Evolutionary conservation across 768 basidiomycete genomes (phyloP), one percentile per base, ranked within the genome.

Genomic region (Termitomyces sp.): DNA sequence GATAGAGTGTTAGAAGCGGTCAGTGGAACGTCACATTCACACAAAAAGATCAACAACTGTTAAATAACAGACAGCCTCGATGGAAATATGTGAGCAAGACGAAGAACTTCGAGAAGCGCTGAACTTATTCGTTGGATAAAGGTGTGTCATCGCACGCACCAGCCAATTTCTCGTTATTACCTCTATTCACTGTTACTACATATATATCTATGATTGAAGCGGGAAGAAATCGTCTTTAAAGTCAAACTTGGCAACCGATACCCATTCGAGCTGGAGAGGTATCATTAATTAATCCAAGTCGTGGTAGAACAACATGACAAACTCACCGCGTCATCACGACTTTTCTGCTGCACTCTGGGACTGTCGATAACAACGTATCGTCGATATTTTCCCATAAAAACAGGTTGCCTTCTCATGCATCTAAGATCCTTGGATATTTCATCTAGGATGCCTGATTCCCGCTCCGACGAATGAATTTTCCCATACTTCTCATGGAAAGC

Each of bases 321-420:
- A 79, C 84, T 55, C 65, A 88, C 87, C 58, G 80, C 84, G 57
- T 74, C 67, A 46, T 65, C 68, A 55, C 54, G 60, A 52, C 63
- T 55, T 41, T 64, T 58, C 31, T 59, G 57, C 12, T 55, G 59
- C 60, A 79, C 73, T 34, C 65, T 68, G 44, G 70, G 65, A 48
- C 73, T 72, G 63, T 67, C 76, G 37, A 92, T 70, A 1, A 88
- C 76, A 12, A 88, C 82, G 68, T 81, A 91, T 27, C 90, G 81
- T 27, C 90, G 80, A 64, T 85, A 84, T 31, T 74, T 64, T 47
- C 76, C 70, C 80, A 87, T 84, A 36, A 90, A 73, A 24, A 63
- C 69, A n/a, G 85, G 87, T 59, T 90, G 87, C 44, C 71, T 68
- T 62, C 87, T 85, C 75, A 89, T 80, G 41, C 62, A 64, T 27